Percentiles rank a stretch among this genome's conserved stretches.
Conservation (phyloP, 2,329 filamentous ascomycete species). For the Fusarium sororula region DNA sequence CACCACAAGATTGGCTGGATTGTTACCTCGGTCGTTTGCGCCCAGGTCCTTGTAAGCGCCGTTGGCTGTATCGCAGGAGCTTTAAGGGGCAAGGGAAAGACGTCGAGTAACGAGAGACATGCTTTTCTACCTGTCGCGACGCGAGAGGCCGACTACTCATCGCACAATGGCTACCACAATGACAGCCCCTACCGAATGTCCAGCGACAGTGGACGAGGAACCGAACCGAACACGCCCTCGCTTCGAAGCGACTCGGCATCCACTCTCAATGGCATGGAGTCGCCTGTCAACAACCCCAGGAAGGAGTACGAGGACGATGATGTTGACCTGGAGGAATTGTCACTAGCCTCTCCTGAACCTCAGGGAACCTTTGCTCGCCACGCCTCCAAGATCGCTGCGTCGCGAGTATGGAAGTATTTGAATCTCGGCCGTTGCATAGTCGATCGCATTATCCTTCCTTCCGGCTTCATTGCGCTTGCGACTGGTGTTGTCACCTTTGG, state of each 20-base stretch:
- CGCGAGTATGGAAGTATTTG: slow-evolving; percentile 65
- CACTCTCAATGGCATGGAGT: slow-evolving; percentile 57
- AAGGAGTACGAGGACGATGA: slow-evolving; percentile 63
- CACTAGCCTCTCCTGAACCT: slow-evolving; percentile 46
- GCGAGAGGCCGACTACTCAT: slow-evolving; percentile 32
- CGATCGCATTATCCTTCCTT: slow-evolving; percentile 79
- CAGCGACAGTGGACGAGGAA: slow-evolving; percentile 78
- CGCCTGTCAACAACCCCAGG: slow-evolving; percentile 48
- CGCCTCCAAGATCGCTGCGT: slow-evolving; percentile 65
- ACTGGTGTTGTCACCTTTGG: slow-evolving; percentile 81
- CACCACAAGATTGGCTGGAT: slow-evolving; percentile 92
- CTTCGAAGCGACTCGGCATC: slow-evolving; percentile 72
- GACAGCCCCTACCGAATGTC: slow-evolving; percentile 65
- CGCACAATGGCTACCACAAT: slow-evolving; percentile 59
- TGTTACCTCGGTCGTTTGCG: slow-evolving; percentile 74
- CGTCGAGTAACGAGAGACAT: slow-evolving; percentile 39
- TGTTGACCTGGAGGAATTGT: slow-evolving; percentile 49
- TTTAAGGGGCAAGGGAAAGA: neutral
- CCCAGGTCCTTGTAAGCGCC: slow-evolving; percentile 75
- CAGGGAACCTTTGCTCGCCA: slow-evolving; percentile 62
- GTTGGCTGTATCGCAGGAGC: slow-evolving; percentile 65
- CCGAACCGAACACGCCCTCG: slow-evolving; percentile 74
- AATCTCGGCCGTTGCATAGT: slow-evolving; percentile 71
- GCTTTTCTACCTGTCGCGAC: slow-evolving; percentile 71
- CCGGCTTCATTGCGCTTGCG: slow-evolving; percentile 78